A percentile compares a stretch with the other conserved stretches of the same genome.
These are phyloP conservation scores for Oemleria cerasiformis DNA, from an alignment of 306 rosid genomes.

Conservation along the genomic window DNA sequence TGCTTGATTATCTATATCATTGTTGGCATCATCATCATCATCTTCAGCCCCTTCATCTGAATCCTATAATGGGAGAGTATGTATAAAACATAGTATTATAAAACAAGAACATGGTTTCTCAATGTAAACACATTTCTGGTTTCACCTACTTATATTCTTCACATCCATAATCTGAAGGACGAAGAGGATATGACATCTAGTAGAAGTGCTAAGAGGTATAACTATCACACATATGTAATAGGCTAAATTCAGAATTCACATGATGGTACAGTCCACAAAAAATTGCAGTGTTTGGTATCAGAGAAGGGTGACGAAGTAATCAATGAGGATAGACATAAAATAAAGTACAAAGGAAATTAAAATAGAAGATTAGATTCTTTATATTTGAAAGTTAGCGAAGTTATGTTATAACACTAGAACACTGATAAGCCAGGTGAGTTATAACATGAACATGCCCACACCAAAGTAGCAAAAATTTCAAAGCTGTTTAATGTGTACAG, in stretches of 20 bases:
- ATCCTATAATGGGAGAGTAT: constrained; percentile 47
- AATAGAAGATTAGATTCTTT: not conserved
- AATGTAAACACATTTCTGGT: constrained; percentile 11
- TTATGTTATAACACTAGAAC: not conserved
- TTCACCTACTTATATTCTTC: not conserved
- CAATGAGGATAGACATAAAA: not conserved
- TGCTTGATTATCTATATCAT: constrained; percentile 24
- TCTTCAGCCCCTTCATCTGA: constrained; percentile 50
- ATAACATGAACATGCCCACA: not conserved
- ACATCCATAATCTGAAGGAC: not conserved
- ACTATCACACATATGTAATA: not conserved
- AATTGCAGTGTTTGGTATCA: not conserved
- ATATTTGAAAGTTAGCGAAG: not conserved
- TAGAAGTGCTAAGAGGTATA: not conserved
- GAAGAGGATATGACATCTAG: not conserved
- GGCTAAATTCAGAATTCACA: not conserved
- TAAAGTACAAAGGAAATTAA: not conserved
- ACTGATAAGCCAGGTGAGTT: not conserved
- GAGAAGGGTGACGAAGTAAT: not conserved
- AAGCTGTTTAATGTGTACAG: not conserved
- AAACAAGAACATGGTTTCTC: not conserved
- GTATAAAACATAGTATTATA: constrained; percentile 10
- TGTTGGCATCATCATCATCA: constrained; percentile 18
- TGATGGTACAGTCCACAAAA: not conserved
- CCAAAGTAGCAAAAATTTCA: not conserved